Evolutionary conservation across 1,284 basidiomycete species (phyloP).

Genomic region (Phylloboletellus chloephorus): DNA sequence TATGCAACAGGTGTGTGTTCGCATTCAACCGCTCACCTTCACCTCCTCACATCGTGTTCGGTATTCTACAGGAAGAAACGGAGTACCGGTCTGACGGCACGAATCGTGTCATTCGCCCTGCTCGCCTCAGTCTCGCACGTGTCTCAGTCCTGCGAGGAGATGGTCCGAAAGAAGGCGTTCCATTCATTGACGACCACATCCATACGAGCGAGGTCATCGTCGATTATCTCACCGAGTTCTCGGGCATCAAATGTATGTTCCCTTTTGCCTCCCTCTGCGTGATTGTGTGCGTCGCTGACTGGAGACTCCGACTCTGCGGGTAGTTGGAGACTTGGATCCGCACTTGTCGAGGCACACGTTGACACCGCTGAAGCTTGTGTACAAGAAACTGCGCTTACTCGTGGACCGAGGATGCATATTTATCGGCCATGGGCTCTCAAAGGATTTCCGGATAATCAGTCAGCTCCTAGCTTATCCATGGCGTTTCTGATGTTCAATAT

Average conservation of each 20-base stretch:
- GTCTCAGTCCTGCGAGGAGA: conserved; percentile 92
- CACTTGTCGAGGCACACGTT: conserved; percentile 80
- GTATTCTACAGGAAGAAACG: conserved; percentile 70
- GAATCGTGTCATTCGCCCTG: conserved; percentile 87
- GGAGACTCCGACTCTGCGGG: not conserved
- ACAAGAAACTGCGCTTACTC: conserved; percentile 94
- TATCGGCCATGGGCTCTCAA: conserved; percentile 97
- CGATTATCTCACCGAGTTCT: conserved; percentile 95
- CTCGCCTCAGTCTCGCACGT: conserved; percentile 86
- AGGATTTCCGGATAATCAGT: conserved; percentile 99
- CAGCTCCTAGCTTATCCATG: conserved; percentile 29
- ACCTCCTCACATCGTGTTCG: not conserved
- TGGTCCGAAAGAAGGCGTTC: conserved; percentile 71
- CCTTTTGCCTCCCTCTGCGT: not conserved
- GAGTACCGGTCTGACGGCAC: conserved; percentile 94
- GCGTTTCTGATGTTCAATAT: not conserved
- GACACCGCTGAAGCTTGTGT: conserved; percentile 92
- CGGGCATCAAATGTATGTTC: conserved; percentile 83
- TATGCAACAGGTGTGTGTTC: conserved; percentile 74
- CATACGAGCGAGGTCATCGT: conserved; percentile 93
- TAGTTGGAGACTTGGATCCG: conserved; percentile 91
- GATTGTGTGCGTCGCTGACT: not conserved
- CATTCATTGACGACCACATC: conserved; percentile 98
- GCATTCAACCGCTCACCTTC: not conserved
- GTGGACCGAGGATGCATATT: conserved; percentile 97